Base-by-base conservation (phyloP, 305 asterid species). In the Fraxinus latifolia region DNA sequence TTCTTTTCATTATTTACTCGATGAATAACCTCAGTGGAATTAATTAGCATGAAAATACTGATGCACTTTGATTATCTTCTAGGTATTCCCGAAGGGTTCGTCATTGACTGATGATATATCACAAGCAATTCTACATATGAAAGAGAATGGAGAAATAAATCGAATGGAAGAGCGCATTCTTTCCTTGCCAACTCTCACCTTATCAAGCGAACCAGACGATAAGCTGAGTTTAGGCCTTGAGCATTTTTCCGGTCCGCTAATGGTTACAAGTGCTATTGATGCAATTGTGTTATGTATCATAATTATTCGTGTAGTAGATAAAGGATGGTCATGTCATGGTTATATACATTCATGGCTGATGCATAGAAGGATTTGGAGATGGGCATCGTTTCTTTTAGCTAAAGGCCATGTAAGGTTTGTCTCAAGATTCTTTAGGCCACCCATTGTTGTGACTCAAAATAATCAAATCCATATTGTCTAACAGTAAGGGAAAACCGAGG, bases 281-380 rank as follows among this genome's bases (percentile, higher is more conserved):
- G 65, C 60, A 34, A 65, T 79, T 6, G 82, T 79, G 12, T 79
- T 79, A 11, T 21, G 72, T 21, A 6, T 60, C 50, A 53, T 73
- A 12, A 25, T 67, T 60, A n/a, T 36, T 36, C 82, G 65, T 14
- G 0, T 79, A 62, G 31, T 62, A 19, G 27, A 15, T 39, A 23
- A 15, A 32, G 62, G 50, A 29, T 79, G 76, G 76, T 58, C 76
- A 2, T 12, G 25, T 27, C 53, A 79, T 79, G 65, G 39, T 27
- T 34, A 39, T 25, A 33, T 62, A 9, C 76, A 79, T 29, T 36
- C 65, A 29, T 78, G 42, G 71, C 50, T 78, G 74, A 34, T 7
- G 3, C 32, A 58, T 34, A 36, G 8, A 79, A 65, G 82, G 19
- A 19, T 79, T 65, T 79, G 62, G 65, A 15, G 11, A 36, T 79